phyloP scores from a whole-genome alignment of 768 basidiomycete species.

The Phlebiopsis gigantea region DNA sequence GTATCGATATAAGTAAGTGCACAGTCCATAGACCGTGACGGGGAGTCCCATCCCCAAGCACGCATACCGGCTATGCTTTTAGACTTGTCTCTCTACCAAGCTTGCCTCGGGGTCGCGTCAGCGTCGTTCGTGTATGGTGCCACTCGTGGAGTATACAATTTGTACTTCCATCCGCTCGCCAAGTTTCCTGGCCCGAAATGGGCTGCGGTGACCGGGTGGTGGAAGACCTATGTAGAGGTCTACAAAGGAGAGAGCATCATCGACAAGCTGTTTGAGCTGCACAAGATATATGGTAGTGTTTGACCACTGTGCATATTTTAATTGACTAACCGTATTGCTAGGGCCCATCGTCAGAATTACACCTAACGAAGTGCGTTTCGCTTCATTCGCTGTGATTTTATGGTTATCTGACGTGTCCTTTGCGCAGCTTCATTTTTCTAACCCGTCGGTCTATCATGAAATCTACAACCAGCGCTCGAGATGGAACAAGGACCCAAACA shows the following conservation, averaged over 20 bases:
- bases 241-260: conserved; percentile 1
- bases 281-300: conserved; percentile 8
- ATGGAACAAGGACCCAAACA: conserved; percentile 34
- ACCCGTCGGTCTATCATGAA: conserved; percentile 34
- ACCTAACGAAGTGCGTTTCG: conserved; percentile 32
- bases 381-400: not conserved
- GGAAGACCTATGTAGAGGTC: conserved; percentile 8
- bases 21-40: no score
- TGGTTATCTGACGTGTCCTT: not conserved
- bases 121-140: not conserved
- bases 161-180: conserved; percentile 9
- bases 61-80: not conserved
- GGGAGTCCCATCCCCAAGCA: no score
- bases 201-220: conserved; percentile 3
- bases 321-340: conserved; percentile 4
- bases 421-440: conserved; percentile 36
- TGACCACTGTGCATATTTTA: not conserved
- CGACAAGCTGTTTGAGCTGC: conserved; percentile 4
- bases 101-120: not conserved
- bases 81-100: not conserved
- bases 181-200: conserved; percentile 6
- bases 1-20: no score
- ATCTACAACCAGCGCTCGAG: conserved; percentile 29
- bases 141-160: not conserved
- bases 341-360: conserved; percentile 34